Evolutionary conservation across 2,329 filamentous ascomycete genomes (phyloP).

Genomic region (Microsporum ferrugineum): DNA sequence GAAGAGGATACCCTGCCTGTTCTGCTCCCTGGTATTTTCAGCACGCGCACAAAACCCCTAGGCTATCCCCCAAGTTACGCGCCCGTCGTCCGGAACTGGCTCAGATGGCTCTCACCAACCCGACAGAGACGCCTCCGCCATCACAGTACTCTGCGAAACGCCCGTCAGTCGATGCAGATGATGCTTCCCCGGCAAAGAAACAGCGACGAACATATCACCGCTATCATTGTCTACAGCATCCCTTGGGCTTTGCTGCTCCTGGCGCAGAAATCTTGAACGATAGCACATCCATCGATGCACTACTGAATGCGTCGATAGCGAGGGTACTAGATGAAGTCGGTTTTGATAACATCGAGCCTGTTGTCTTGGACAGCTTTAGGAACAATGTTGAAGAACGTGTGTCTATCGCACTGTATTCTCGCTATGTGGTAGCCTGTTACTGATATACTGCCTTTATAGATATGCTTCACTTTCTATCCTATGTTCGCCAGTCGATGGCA

Average conservation of each 20-base stretch:
- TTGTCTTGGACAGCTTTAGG: constrained; percentile 47
- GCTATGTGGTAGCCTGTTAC: not conserved
- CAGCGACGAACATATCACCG: constrained; percentile 32
- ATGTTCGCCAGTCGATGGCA: constrained; percentile 48
- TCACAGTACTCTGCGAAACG: constrained; percentile 21
- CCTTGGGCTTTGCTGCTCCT: constrained; percentile 21
- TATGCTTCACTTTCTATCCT: constrained; percentile 43
- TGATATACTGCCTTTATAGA: constrained; percentile 32
- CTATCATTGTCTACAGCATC: constrained; percentile 31
- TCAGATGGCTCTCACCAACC: constrained; percentile 1
- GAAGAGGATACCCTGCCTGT: too few species aligned
- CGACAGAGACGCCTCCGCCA: not conserved
- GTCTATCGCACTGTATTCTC: constrained; percentile 16
- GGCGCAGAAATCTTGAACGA: constrained; percentile 37
- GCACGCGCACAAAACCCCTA: too few species aligned
- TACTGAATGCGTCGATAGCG: constrained; percentile 46
- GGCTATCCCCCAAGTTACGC: not conserved
- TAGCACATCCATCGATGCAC: constrained; percentile 42
- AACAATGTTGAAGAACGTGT: constrained; percentile 49
- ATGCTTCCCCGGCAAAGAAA: constrained; percentile 22
- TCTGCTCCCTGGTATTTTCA: too few species aligned
- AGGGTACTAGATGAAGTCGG: constrained; percentile 42
- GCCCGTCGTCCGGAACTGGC: not conserved
- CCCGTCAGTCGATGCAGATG: constrained; percentile 17
- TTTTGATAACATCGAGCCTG: constrained; percentile 44